These are phyloP conservation scores for Bjerkandera adusta DNA, from an alignment of 1,284 basidiomycete genomes.

Conservation along the genomic window DNA sequence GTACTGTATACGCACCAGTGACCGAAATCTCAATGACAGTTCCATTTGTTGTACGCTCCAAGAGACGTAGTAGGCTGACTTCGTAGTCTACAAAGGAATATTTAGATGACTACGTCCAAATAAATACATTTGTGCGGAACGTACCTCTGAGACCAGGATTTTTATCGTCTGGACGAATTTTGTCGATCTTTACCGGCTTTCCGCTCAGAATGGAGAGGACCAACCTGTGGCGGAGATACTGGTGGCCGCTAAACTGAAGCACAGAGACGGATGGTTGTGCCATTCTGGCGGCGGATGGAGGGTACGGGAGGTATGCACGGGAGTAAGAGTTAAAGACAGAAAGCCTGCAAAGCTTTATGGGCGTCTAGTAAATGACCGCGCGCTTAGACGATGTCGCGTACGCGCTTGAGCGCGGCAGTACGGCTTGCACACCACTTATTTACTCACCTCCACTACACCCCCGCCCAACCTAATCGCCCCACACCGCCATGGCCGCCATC, in stretches of 20 bases:
- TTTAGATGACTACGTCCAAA: background rate
- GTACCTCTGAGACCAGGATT: constrained; percentile 89
- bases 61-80: constrained; percentile 83
- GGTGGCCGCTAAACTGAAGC: constrained; percentile 75
- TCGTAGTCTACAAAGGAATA: constrained; percentile 78
- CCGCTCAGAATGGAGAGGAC: constrained; percentile 89
- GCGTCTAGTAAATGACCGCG: constrained; percentile 4
- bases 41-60: constrained; percentile 96
- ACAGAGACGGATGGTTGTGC: constrained; percentile 39
- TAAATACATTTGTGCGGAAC: constrained; percentile 12
- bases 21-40: constrained; percentile 95
- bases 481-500: constrained; percentile 30
- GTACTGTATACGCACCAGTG: constrained; percentile 61
- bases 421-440: constrained; percentile 47
- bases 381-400: constrained; percentile 3
- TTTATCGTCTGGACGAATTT: constrained; percentile 89
- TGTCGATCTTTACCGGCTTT: constrained; percentile 83
- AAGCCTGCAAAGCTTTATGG: background rate
- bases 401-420: constrained; percentile 25
- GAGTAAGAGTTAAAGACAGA: background rate
- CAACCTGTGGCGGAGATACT: constrained; percentile 82
- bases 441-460: constrained; percentile 33
- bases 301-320: background rate
- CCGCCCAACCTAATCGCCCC: background rate
- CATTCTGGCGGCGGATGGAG: constrained; percentile 28